Percentiles rank a stretch among this genome's conserved stretches.
phyloP scores from a whole-genome alignment of 2,329 filamentous ascomycete species.

The Colletotrichum sp. region DNA sequence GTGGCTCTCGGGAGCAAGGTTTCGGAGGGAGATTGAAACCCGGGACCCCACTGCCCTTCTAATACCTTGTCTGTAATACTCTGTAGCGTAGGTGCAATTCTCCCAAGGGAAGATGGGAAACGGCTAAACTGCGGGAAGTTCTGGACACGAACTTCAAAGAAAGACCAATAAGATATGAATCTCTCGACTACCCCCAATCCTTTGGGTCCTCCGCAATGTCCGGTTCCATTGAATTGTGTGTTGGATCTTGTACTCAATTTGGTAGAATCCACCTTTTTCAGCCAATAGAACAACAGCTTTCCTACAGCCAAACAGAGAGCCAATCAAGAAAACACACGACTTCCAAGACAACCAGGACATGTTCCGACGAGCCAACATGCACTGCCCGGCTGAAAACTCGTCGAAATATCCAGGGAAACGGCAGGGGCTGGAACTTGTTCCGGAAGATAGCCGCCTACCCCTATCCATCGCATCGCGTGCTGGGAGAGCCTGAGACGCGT shows the following conservation, averaged over 20 bases:
- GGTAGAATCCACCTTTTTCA: background rate
- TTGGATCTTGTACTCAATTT: background rate
- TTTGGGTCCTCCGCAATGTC: background rate
- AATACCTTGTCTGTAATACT: background rate
- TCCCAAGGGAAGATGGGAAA: background rate
- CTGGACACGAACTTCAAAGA: background rate
- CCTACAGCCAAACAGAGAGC: background rate
- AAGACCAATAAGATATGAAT: background rate
- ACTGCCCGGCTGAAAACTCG: background rate
- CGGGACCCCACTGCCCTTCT: background rate
- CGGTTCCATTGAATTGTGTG: background rate
- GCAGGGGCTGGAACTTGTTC: background rate
- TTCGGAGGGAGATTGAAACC: background rate
- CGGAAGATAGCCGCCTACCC: background rate
- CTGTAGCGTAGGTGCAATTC: background rate
- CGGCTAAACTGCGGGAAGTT: background rate
- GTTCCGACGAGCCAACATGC: background rate
- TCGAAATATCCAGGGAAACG: background rate
- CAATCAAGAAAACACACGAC: background rate
- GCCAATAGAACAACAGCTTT: background rate
- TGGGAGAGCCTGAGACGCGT: conserved; percentile 4
- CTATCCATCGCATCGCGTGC: background rate
- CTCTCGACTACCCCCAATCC: background rate
- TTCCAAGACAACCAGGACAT: background rate
- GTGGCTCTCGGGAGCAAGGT: background rate